These are phyloP conservation scores for Leccinum boreale DNA, from an alignment of 768 basidiomycete genomes.

Conservation along the genomic window DNA sequence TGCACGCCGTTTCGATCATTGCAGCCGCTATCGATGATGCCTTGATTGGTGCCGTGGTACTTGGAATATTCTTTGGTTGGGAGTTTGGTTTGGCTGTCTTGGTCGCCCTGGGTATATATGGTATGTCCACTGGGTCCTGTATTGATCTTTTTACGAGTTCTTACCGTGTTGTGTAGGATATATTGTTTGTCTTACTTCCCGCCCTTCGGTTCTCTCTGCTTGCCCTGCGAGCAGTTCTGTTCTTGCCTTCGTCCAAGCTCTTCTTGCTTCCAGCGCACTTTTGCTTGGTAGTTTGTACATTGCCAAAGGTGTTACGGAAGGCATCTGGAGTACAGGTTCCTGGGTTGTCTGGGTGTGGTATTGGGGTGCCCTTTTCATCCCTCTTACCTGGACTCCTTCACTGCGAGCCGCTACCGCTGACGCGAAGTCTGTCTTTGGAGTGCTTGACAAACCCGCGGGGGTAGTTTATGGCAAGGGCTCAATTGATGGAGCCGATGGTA, in stretches of 20 bases:
- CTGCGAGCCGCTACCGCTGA: conserved; percentile 74
- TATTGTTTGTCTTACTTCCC: conserved; percentile 7
- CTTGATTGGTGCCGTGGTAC: conserved; percentile 63
- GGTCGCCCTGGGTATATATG: conserved; percentile 70
- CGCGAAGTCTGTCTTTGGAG: conserved; percentile 73
- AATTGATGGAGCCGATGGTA: conserved; percentile 66
- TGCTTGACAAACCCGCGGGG: conserved; percentile 80
- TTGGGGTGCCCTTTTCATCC: conserved; percentile 34
- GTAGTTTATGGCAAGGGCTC: conserved; percentile 78
- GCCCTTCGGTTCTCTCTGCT: conserved; percentile 8
- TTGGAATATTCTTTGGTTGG: conserved; percentile 63
- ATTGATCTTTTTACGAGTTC: neutral
- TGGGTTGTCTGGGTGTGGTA: conserved; percentile 32
- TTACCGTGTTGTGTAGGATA: conserved; percentile 15
- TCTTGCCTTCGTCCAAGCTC: conserved; percentile 56
- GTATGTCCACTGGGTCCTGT: conserved; percentile 35
- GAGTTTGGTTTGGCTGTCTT: conserved; percentile 63
- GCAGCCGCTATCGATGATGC: conserved; percentile 85
- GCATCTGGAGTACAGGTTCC: conserved; percentile 26
- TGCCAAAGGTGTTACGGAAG: conserved; percentile 27
- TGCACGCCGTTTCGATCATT: conserved; percentile 48
- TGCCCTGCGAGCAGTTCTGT: conserved; percentile 1
- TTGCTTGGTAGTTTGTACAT: conserved; percentile 55
- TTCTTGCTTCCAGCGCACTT: conserved; percentile 78
- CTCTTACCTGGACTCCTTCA: conserved; percentile 33